Conservation (phyloP, 192 early-diverging fungal genomes). For the Backusella circina region DNA sequence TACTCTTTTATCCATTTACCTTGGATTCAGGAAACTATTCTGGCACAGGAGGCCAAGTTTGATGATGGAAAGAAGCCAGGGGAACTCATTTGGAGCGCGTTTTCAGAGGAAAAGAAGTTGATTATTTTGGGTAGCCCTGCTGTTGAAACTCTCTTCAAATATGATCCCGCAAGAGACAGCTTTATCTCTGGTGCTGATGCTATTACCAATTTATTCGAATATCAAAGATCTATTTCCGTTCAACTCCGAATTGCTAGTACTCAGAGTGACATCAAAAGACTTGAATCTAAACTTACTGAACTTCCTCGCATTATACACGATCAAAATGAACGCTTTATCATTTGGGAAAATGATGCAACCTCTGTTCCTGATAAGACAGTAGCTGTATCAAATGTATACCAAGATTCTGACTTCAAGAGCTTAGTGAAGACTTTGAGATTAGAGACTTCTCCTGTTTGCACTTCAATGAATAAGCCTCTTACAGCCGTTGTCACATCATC, state of each 20-base stretch:
- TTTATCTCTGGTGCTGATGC: not conserved
- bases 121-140: not conserved
- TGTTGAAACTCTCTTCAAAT: not conserved
- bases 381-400: slow-evolving; percentile 40
- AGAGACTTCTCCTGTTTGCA: not conserved
- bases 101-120: not conserved
- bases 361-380: slow-evolving; percentile 19
- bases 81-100: not conserved
- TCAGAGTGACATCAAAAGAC: not conserved
- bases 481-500: slow-evolving; percentile 49
- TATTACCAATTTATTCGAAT: not conserved
- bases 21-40: not conserved
- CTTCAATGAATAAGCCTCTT: not conserved
- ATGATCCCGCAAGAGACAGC: not conserved
- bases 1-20: slow-evolving; percentile 29
- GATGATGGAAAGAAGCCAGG: not conserved
- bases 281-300: not conserved
- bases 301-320: not conserved
- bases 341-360: slow-evolving; percentile 43
- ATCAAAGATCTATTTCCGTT: not conserved
- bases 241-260: not conserved
- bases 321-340: slow-evolving; percentile 11
- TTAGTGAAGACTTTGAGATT: slow-evolving; percentile 6
- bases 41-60: not conserved
- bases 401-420: slow-evolving; percentile 40